These are phyloP conservation scores for Candida sojae DNA, from an alignment of 1,139 yeast genomes.

Conservation along the genomic window DNA sequence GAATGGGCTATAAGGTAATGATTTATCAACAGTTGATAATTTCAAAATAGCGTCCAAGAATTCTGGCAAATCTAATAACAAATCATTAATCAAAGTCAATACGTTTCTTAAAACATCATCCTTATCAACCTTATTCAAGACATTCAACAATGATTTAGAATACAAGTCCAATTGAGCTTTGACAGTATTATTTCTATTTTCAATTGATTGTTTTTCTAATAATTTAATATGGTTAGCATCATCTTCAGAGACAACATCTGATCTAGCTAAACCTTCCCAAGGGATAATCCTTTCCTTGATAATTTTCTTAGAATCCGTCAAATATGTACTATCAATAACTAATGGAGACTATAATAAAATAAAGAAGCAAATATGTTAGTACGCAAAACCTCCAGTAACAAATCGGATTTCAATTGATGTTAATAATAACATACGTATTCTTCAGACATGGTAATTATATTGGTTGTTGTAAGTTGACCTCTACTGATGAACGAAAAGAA, in stretches of 20 bases:
- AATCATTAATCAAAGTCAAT: slow-evolving; percentile 68
- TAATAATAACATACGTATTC: slow-evolving; percentile 12
- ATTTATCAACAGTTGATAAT: slow-evolving; percentile 44
- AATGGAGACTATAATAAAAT: slow-evolving; percentile 22
- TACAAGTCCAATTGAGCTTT: slow-evolving; percentile 51
- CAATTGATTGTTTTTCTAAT: slow-evolving; percentile 56
- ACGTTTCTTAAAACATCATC: slow-evolving; percentile 78
- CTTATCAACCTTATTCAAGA: slow-evolving; percentile 54
- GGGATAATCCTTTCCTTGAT: slow-evolving; percentile 84
- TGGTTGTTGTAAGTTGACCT: neutral
- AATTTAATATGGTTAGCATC: slow-evolving; percentile 69
- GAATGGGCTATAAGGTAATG: slow-evolving; percentile 61
- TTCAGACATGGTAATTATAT: slow-evolving; percentile 5
- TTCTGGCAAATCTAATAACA: slow-evolving; percentile 48
- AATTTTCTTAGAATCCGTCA: slow-evolving; percentile 73
- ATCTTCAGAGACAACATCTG: slow-evolving; percentile 63
- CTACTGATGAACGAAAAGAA: neutral
- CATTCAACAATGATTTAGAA: slow-evolving; percentile 56
- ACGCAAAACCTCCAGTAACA: neutral
- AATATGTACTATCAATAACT: slow-evolving; percentile 59
- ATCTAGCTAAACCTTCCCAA: slow-evolving; percentile 89
- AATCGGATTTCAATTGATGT: neutral
- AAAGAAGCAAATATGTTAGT: slow-evolving; percentile 10
- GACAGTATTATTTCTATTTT: slow-evolving; percentile 41
- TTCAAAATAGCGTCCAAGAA: slow-evolving; percentile 48